Base-by-base conservation (phyloP, 305 asterid species). In the Coffea humblotiana region DNA sequence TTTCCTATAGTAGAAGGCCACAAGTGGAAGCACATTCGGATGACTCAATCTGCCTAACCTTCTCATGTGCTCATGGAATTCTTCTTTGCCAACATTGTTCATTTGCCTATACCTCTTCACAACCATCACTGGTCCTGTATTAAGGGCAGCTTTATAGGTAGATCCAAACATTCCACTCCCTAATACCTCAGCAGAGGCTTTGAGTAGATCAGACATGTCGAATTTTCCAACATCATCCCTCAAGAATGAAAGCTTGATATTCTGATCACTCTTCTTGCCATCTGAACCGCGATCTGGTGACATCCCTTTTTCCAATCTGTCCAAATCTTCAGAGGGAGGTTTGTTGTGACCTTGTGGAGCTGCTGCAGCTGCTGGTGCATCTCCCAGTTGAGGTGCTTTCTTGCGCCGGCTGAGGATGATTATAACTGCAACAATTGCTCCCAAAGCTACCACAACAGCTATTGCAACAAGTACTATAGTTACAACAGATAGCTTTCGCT, bases 21-120 rank as follows among this genome's bases (percentile, higher is more conserved):
- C 82, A 27, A 93, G 35, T 3, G 97, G 91, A 48, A 92, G 97
- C 83, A 96, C 85, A 76, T 96, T 93, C 7, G 56, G 84, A 72
- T 96, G 93, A 72, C 74, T 70, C 88, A 96, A 83, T 75, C 90
- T 85, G 2, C 99, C 98, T 11, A 96, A 85, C 84, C 96, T 84
- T 73, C 96, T 86, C 98, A 96, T 94, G 70, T 96, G 98, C 81
- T 93, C 99, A 60, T 86, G 85, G 71, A 94, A 96, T 49, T 96
- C 98, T 51, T 90, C 92, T 69, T 84, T 91, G 60, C 89, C 88
- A 25, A 91, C 91, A 66, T 75, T 86, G 68, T 88, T 96, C 98
- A 93, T 96, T 80, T 94, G 91, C 80, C 85, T 90, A 83, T 87
- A 93, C 79, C 98, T 91, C 88, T 96, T 96, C 76, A 96, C 98